Conservation (phyloP, 495 filamentous ascomycete species). For the Aspergillus sclerotiicarbonarius region DNA sequence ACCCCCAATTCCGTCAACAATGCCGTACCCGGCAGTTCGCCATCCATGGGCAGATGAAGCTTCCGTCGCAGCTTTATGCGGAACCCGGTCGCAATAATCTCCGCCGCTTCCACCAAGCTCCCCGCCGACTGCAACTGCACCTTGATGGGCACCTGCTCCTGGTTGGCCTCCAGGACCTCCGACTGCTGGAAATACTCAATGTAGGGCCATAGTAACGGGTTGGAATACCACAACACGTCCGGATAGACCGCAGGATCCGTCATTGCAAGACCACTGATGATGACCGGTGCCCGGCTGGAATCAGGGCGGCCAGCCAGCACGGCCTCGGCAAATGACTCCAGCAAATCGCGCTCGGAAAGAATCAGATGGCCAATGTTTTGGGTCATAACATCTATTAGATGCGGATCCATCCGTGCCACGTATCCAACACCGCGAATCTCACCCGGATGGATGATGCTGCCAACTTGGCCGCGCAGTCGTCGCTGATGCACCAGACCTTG, state of each 20-base stretch:
- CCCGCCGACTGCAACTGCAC: neutral
- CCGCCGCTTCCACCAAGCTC: neutral
- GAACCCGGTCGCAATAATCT: slow-evolving; percentile 6
- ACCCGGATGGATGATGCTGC: slow-evolving; percentile 7
- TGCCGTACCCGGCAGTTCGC: neutral
- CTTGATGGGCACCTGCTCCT: neutral
- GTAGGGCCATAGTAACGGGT: slow-evolving; percentile 8
- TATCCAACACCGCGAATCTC: slow-evolving; percentile 4
- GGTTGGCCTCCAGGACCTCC: neutral
- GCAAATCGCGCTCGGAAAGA: slow-evolving; percentile 2
- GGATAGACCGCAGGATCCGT: slow-evolving; percentile 1
- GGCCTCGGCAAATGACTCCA: slow-evolving; percentile 8
- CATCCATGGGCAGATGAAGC: slow-evolving; percentile 1
- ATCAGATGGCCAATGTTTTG: neutral
- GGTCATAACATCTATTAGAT: neutral
- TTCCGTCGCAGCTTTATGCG: neutral
- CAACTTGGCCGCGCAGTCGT: slow-evolving; percentile 1
- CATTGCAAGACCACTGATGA: slow-evolving; percentile 3
- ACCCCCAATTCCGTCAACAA: slow-evolving; percentile 31
- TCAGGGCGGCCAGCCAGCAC: slow-evolving; percentile 7
- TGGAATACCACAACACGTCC: slow-evolving; percentile 3
- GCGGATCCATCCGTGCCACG: neutral
- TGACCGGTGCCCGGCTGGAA: neutral
- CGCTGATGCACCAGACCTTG: slow-evolving; percentile 1
- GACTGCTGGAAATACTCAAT: slow-evolving; percentile 3